A percentile compares a stretch with the other conserved stretches of the same genome.
Evolutionary conservation across 116 monocot species (phyloP).

Genomic region (Posidonia oceanica): DNA sequence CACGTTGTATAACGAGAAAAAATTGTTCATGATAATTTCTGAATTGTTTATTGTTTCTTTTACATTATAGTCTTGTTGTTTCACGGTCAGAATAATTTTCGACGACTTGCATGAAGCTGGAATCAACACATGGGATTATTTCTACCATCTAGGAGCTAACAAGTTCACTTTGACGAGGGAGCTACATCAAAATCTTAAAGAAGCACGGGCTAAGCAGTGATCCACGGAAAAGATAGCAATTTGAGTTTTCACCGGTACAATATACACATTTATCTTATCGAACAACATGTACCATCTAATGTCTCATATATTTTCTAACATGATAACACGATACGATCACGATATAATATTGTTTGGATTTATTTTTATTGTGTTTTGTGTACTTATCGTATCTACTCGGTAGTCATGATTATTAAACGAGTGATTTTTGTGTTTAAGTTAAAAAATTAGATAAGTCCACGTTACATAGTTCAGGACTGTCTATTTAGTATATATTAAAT

Average conservation of each 20-base stretch:
- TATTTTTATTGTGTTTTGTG: no score
- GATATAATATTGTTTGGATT: no score
- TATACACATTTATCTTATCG: not conserved
- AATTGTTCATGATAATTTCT: not conserved
- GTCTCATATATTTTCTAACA: no score
- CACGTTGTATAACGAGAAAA: not conserved
- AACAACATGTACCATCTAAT: no score
- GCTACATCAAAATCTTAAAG: conserved; percentile 67
- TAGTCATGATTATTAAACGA: no score
- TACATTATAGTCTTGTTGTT: not conserved
- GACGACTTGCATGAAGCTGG: conserved; percentile 96
- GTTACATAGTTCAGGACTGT: no score
- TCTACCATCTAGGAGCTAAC: conserved; percentile 64
- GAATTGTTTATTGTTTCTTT: not conserved
- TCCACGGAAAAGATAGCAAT: conserved; percentile 38
- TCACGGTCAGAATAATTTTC: conserved; percentile 41
- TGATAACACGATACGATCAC: no score
- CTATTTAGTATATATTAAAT: no score
- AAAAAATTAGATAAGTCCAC: no score
- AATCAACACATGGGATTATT: conserved; percentile 93
- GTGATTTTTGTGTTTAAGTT: no score
- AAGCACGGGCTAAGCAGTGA: conserved; percentile 76
- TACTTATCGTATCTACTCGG: no score
- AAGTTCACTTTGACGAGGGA: conserved; percentile 74
- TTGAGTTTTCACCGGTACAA: not conserved